Percentiles rank a stretch among this genome's conserved stretches.
phyloP scores from a whole-genome alignment of 1,284 basidiomycete genomes.

The Moesziomyces sp. region DNA sequence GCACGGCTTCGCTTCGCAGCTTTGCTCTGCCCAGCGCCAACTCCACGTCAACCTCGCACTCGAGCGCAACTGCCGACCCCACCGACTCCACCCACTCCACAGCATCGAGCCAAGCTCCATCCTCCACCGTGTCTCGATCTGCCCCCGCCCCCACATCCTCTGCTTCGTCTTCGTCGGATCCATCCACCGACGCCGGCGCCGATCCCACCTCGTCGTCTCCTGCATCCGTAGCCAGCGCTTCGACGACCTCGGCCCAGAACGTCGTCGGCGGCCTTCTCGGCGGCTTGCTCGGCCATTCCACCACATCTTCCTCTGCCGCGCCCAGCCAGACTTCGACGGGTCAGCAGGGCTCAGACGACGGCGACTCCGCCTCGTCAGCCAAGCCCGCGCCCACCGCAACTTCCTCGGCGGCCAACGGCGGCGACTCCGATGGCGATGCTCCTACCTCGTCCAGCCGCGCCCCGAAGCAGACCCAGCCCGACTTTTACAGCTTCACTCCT shows the following conservation, averaged over 20 bases:
- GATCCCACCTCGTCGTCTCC: no score
- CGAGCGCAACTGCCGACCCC: conserved; percentile 6
- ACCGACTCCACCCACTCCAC: neutral
- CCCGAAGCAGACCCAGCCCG: conserved; percentile 17
- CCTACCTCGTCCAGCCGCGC: conserved; percentile 15
- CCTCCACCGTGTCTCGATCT: neutral
- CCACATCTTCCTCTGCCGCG: conserved; percentile 9
- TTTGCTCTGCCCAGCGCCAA: conserved; percentile 11
- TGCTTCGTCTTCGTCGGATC: neutral
- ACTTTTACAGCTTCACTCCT: conserved; percentile 25
- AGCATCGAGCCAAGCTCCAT: neutral
- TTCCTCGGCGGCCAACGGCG: conserved; percentile 4
- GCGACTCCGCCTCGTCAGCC: neutral
- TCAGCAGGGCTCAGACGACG: neutral
- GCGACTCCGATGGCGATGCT: neutral
- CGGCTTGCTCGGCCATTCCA: neutral
- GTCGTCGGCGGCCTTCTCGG: conserved; percentile 9
- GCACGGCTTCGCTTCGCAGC: neutral
- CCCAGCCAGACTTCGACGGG: conserved; percentile 4
- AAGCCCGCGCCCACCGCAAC: neutral
- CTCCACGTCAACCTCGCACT: conserved; percentile 7
- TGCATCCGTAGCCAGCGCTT: no score
- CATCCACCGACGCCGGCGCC: no score
- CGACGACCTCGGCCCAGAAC: neutral
- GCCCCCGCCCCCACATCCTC: neutral